Base-by-base conservation (phyloP, 2,329 filamentous ascomycete genomes). In the Simplicillium aogashimaense region DNA sequence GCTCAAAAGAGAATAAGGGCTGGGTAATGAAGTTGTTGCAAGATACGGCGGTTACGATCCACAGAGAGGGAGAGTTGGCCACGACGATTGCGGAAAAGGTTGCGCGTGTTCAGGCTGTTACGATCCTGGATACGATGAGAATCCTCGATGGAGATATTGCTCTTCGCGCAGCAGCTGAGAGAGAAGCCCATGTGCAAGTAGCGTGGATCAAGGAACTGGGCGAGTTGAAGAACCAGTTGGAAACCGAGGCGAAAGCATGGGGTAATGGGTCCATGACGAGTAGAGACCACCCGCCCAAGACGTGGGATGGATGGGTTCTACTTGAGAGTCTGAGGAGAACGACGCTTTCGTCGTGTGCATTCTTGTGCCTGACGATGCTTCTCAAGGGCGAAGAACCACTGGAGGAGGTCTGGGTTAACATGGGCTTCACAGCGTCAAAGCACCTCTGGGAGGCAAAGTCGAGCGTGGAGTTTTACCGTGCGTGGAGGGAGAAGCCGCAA, bases 291-390 rank as follows among this genome's bases (percentile, higher is more conserved):
- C 57, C 60, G 16, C 65, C 66, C 1, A 51, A 58, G 38, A 61
- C 51, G 18, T 70, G 66, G 66, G 65, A 69, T 54, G 63, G 51
- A 12, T 70, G 66, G 66, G 42, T 69, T 9, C 55, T 70, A 12
- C 50, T 61, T 4, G 66, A 69, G 50, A 65, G 61, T 42, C 50
- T 58, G 7, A 56, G 66, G 13, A 56, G 64, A 31, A 67, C 63
- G 1, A 47, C 57, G 11, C 43, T 67, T 41, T 55, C 60, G 42
- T 46, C 53, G 1, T 50, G 53, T 32, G 50, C 54, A 1, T 54
- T 63, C 17, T 48, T 56, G 7, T 61, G 56, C 37, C 43, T 67
- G 14, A 52, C 54, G 30, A 50, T 50, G 13, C 37, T 68, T 9
- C 48, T 68, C 20, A 58, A 58, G 42, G 53, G 42, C 3, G 47